phyloP scores from a whole-genome alignment of 805 yeast genomes.

The Kodamaea nitidulidarum region DNA sequence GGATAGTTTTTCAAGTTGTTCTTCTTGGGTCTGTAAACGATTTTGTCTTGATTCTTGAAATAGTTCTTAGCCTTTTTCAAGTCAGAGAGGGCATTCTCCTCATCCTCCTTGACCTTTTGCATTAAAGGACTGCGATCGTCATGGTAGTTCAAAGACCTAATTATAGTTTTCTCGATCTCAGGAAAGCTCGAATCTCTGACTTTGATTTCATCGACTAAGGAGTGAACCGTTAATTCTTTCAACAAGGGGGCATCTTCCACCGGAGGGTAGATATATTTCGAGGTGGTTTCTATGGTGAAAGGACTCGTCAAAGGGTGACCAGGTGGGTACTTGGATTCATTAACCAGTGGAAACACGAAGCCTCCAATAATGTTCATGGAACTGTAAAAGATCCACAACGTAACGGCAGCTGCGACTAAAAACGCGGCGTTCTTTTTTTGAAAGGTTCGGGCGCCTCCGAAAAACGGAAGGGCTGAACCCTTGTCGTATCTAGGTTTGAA shows the following conservation, averaged over 20 bases:
- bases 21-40: conserved; percentile 40
- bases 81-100: conserved; percentile 43
- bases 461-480: conserved; percentile 23
- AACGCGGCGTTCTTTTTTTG: conserved; percentile 15
- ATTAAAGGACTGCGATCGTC: conserved; percentile 38
- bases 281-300: conserved; percentile 40
- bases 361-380: conserved; percentile 16
- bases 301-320: conserved; percentile 32
- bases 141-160: conserved; percentile 37
- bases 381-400: conserved; percentile 20
- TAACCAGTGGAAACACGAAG: conserved; percentile 1
- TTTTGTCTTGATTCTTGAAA: conserved; percentile 64
- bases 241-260: conserved; percentile 64
- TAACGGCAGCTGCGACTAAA: conserved; percentile 13
- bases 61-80: conserved; percentile 47
- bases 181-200: conserved; percentile 44
- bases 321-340: conserved; percentile 21
- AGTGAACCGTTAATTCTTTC: conserved; percentile 51
- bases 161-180: conserved; percentile 31
- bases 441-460: conserved; percentile 14
- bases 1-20: conserved; percentile 42
- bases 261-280: conserved; percentile 66
- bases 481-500: conserved; percentile 28
- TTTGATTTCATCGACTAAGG: conserved; percentile 46
- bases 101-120: conserved; percentile 41